Evolutionary conservation across 352 stramenopile genomes (phyloP).

Genomic region (Pythium graminicola): DNA sequence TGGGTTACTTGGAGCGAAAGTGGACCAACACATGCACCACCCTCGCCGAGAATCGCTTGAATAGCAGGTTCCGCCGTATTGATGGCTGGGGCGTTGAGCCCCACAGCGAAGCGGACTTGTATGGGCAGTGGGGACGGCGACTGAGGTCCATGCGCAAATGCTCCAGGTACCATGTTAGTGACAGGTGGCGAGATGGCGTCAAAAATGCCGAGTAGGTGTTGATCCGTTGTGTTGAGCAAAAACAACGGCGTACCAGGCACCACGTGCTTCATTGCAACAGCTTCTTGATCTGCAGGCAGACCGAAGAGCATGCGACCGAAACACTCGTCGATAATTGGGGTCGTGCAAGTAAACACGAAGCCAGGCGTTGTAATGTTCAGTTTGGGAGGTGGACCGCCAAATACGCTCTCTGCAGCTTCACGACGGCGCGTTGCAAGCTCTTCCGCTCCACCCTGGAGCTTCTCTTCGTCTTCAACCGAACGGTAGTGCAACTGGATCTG

Average conservation of each 20-base stretch:
- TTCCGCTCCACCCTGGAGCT: slow-evolving; percentile 59
- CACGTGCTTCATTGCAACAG: slow-evolving; percentile 51
- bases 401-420: slow-evolving; percentile 67
- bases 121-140: slow-evolving; percentile 61
- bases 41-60: slow-evolving; percentile 59
- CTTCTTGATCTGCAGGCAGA: slow-evolving; percentile 63
- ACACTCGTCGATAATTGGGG: slow-evolving; percentile 77
- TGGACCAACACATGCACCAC: slow-evolving; percentile 46
- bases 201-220: slow-evolving; percentile 80
- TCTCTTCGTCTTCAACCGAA: slow-evolving; percentile 77
- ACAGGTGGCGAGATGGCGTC: slow-evolving; percentile 71
- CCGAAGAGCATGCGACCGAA: slow-evolving; percentile 86
- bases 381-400: slow-evolving; percentile 33
- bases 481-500: slow-evolving; percentile 79
- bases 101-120: slow-evolving; percentile 64
- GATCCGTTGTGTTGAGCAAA: slow-evolving; percentile 78
- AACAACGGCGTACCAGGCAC: slow-evolving; percentile 76
- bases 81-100: slow-evolving; percentile 67
- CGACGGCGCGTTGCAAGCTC: slow-evolving; percentile 65
- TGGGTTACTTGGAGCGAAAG: slow-evolving; percentile 62
- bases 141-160: slow-evolving; percentile 55
- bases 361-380: slow-evolving; percentile 51
- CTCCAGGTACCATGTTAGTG: slow-evolving; percentile 70
- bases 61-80: slow-evolving; percentile 62
- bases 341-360: slow-evolving; percentile 80